Conservation (phyloP, 1,139 yeast species). For the Candida tetrigidarum region DNA sequence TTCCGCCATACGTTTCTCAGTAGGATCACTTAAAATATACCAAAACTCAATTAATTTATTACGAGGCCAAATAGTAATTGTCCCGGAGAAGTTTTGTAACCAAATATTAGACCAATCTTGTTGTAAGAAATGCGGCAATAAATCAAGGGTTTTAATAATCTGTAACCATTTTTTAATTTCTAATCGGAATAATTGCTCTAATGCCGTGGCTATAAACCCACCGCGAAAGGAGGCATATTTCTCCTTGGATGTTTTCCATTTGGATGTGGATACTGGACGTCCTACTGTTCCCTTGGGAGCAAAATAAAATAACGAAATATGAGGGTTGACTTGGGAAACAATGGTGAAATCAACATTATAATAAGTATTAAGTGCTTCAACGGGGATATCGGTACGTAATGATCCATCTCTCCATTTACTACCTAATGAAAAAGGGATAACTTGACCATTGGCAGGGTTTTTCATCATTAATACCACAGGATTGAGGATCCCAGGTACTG, state of each 20-base stretch:
- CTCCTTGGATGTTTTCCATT: constrained; percentile 47
- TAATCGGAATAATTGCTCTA: constrained; percentile 70
- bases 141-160: constrained; percentile 64
- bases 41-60: constrained; percentile 61
- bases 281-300: constrained; percentile 87
- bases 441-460: constrained; percentile 41
- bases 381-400: constrained; percentile 71
- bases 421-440: constrained; percentile 74
- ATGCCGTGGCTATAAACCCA: constrained; percentile 74
- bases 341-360: constrained; percentile 77
- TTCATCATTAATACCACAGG: constrained; percentile 85
- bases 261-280: constrained; percentile 63
- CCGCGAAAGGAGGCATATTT: constrained; percentile 62
- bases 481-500: constrained; percentile 83
- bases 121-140: constrained; percentile 69
- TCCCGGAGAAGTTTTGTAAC: constrained; percentile 75
- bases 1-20: constrained; percentile 54
- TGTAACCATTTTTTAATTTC: constrained; percentile 80
- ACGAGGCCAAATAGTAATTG: constrained; percentile 79
- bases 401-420: constrained; percentile 80
- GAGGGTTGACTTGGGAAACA: constrained; percentile 86
- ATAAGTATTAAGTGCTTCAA: constrained; percentile 71
- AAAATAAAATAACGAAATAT: constrained; percentile 73
- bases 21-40: constrained; percentile 72
- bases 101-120: constrained; percentile 85